Percentiles rank a stretch among this genome's conserved stretches.
phyloP scores from a whole-genome alignment of 352 stramenopile genomes.

The Phytophthora pistaciae region DNA sequence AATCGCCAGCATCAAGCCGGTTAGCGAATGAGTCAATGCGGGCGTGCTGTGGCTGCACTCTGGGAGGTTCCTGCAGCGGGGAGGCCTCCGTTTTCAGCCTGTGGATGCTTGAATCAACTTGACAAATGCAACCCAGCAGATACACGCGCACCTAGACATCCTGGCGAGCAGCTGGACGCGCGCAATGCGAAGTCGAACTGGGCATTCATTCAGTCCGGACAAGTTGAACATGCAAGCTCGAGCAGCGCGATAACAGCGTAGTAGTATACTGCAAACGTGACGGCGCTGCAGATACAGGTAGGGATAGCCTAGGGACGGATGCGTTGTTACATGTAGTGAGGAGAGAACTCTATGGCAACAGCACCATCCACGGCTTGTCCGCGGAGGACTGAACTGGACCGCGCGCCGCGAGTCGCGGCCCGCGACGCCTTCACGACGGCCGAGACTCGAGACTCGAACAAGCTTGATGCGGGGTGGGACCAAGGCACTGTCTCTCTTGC shows the following conservation, averaged over 20 bases:
- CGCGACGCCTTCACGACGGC: neutral
- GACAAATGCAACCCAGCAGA: neutral
- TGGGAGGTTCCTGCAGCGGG: neutral
- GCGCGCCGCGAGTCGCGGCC: too few species aligned
- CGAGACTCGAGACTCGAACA: too few species aligned
- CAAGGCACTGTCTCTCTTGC: constrained; percentile 34
- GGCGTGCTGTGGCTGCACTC: neutral
- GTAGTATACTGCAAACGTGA: neutral
- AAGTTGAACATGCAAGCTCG: constrained; percentile 10
- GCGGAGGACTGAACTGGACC: too few species aligned
- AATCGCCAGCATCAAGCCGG: constrained; percentile 12
- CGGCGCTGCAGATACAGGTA: neutral
- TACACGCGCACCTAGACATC: neutral
- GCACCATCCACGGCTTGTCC: constrained; percentile 14
- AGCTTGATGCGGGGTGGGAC: constrained; percentile 28
- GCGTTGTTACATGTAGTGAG: constrained; percentile 9
- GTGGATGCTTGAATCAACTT: neutral
- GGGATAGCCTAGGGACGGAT: constrained; percentile 19
- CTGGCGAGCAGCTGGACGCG: constrained; percentile 7
- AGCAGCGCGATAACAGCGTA: neutral
- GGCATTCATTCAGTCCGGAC: neutral
- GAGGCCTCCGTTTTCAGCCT: neutral
- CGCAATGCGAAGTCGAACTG: constrained; percentile 9
- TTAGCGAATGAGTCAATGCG: constrained; percentile 23
- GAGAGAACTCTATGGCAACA: constrained; percentile 36